Conservation (phyloP, 2,329 filamentous ascomycete genomes). For the Paramyrothecium sp. region DNA sequence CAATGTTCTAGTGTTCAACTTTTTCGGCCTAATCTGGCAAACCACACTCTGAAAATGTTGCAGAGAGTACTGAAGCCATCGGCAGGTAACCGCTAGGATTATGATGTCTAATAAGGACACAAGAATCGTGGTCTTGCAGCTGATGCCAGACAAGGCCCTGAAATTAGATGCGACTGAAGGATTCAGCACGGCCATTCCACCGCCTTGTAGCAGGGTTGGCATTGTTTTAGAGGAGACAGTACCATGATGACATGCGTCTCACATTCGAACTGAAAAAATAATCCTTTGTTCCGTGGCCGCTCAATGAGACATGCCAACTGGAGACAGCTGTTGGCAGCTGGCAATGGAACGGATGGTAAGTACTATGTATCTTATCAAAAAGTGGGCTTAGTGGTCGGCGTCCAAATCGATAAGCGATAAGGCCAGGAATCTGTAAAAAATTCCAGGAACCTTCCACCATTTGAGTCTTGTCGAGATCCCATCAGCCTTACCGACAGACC, state of each 20-base stretch:
- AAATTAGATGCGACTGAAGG: background rate
- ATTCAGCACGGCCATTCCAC: background rate
- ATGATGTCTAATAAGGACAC: too few relatives aligned
- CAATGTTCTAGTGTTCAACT: too few relatives aligned
- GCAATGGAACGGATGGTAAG: too few relatives aligned
- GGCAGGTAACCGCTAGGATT: too few relatives aligned
- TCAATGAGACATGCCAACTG: too few relatives aligned
- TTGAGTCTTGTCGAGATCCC: background rate
- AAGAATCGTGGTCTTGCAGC: too few relatives aligned
- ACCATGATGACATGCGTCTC: background rate
- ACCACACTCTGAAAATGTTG: too few relatives aligned
- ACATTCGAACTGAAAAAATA: background rate
- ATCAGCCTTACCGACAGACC: background rate
- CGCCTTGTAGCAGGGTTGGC: background rate
- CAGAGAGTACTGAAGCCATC: too few relatives aligned
- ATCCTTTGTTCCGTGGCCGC: too few relatives aligned
- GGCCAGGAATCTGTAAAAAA: background rate
- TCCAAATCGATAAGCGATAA: background rate
- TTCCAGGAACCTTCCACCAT: background rate
- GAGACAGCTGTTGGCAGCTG: background rate
- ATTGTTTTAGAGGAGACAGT: background rate
- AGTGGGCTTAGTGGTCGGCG: background rate
- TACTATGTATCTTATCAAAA: background rate
- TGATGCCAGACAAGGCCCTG: too few relatives aligned
- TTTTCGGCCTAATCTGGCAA: too few relatives aligned